Conservation (phyloP, 1,139 yeast species). For the Debaryomyces robertsiae region DNA sequence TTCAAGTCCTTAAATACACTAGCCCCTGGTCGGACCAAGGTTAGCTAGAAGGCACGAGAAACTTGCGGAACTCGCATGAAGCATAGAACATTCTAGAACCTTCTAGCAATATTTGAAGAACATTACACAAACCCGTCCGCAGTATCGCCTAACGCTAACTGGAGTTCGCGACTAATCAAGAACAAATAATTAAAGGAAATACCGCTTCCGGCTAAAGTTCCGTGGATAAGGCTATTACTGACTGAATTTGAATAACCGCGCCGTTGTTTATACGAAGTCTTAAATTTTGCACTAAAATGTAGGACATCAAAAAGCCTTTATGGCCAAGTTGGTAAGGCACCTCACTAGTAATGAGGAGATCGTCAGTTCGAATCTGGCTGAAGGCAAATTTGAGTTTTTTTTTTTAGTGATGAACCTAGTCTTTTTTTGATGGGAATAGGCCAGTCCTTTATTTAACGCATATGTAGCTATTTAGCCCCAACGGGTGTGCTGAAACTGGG, state of each 20-base stretch:
- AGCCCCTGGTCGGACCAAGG: background rate
- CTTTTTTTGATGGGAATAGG: background rate
- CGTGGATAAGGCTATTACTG: no score
- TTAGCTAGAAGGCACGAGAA: constrained; percentile 4
- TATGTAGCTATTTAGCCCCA: constrained; percentile 9
- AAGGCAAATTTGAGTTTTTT: background rate
- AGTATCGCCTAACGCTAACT: no score
- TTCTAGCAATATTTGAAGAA: background rate
- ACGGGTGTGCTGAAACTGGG: constrained; percentile 10
- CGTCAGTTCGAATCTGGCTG: constrained; percentile 61
- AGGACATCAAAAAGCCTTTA: constrained; percentile 30
- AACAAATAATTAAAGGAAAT: no score
- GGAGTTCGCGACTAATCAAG: no score
- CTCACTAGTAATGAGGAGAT: constrained; percentile 89
- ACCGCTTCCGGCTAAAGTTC: no score
- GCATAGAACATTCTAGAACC: constrained; percentile 11
- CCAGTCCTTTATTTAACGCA: background rate
- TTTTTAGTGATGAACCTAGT: background rate
- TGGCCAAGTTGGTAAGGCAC: constrained; percentile 92
- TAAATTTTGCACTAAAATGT: background rate
- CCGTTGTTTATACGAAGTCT: no score
- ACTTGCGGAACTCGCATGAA: constrained; percentile 2
- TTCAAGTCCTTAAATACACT: background rate
- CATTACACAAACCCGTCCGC: background rate
- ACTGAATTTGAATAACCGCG: no score